Evolutionary conservation across 371 early-diverging fungal species (phyloP).

Genomic region (Enterospora canceri): DNA sequence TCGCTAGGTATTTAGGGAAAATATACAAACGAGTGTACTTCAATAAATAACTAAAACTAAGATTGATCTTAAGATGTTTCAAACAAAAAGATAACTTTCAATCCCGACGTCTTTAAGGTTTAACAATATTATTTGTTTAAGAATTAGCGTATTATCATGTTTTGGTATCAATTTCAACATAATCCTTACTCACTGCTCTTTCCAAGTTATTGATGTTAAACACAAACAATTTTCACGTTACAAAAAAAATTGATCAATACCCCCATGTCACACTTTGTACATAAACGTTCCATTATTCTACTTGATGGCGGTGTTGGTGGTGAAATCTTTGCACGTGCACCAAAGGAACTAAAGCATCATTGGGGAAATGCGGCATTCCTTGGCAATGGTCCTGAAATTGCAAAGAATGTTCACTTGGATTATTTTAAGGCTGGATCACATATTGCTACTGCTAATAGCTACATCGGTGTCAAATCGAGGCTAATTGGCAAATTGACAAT

Average conservation of each 20-base stretch:
- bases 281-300: neutral
- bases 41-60: too few relatives aligned
- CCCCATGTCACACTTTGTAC: neutral
- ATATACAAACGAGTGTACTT: too few relatives aligned
- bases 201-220: conserved; percentile 19
- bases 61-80: too few relatives aligned
- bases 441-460: conserved; percentile 44
- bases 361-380: neutral
- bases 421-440: conserved; percentile 49
- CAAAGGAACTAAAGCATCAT: neutral
- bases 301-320: neutral
- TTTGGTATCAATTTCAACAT: conserved; percentile 16
- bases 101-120: too few relatives aligned
- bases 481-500: conserved; percentile 26
- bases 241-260: too few relatives aligned
- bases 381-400: conserved; percentile 11
- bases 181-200: conserved; percentile 9
- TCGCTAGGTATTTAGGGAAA: too few relatives aligned
- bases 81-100: too few relatives aligned
- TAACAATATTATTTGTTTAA: conserved; percentile 31
- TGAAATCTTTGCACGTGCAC: neutral
- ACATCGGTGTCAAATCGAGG: conserved; percentile 40
- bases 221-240: too few relatives aligned
- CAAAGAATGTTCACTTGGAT: conserved; percentile 35
- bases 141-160: conserved; percentile 18